Conservation (phyloP, 345 rosid genomes). For the Euphorbia tirucalli region DNA sequence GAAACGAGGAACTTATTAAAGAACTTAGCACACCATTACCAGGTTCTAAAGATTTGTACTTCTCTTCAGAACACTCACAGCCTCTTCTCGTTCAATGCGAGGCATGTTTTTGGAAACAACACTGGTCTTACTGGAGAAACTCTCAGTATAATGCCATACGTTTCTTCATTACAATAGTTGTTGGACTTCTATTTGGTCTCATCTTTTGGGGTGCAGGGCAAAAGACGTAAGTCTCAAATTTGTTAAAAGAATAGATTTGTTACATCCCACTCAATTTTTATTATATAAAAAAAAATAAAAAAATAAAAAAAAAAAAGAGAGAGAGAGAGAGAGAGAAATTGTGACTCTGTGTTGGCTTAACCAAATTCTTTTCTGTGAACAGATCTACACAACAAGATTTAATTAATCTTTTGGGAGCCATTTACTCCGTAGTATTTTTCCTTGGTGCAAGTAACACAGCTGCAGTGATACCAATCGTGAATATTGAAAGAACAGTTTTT, state of each 20-base stretch:
- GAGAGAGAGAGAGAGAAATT: too few relatives aligned
- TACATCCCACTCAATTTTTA: too few relatives aligned
- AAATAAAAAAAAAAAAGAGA: too few relatives aligned
- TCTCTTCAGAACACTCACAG: conserved; percentile 24
- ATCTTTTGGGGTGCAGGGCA: conserved; percentile 30
- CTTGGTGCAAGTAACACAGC: conserved; percentile 27
- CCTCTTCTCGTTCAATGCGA: conserved; percentile 19
- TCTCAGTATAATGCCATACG: conserved; percentile 31
- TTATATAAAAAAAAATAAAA: too few relatives aligned
- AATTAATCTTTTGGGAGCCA: conserved; percentile 27
- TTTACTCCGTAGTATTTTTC: conserved; percentile 30
- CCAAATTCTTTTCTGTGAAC: not conserved
- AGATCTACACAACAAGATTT: conserved; percentile 26
- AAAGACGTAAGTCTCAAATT: conserved; percentile 21
- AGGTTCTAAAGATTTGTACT: conserved; percentile 28
- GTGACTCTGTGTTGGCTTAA: not conserved
- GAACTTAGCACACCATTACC: conserved; percentile 26
- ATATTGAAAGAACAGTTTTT: conserved; percentile 30
- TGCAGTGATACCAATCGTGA: conserved; percentile 24
- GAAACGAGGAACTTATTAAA: conserved; percentile 28
- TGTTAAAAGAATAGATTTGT: too few relatives aligned
- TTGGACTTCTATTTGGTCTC: conserved; percentile 29
- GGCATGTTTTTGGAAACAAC: conserved; percentile 35
- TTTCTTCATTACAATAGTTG: conserved; percentile 15
- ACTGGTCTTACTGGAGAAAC: conserved; percentile 35